Evolutionary conservation across 148 eudicot species (phyloP).

Genomic region (Gaultheria prostrata): DNA sequence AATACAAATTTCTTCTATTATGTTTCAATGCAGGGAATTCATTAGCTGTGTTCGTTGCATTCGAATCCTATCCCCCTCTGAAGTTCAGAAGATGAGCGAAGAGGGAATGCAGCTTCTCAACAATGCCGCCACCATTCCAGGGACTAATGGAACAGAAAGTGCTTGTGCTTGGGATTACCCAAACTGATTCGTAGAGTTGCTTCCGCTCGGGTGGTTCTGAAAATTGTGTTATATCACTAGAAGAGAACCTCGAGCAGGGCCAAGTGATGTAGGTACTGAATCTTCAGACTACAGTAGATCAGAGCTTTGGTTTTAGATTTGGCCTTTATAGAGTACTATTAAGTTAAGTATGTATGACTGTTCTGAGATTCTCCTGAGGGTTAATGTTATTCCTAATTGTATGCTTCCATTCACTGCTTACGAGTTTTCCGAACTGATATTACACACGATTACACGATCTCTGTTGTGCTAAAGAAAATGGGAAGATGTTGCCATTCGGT

Average conservation of each 20-base stretch:
- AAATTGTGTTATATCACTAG: background rate
- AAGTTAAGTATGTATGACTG: background rate
- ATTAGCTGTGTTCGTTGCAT: conserved; percentile 87
- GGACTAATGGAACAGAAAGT: conserved; percentile 22
- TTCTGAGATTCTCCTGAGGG: background rate
- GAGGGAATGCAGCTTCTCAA: conserved; percentile 93
- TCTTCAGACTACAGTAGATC: background rate
- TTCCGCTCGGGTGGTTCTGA: conserved; percentile 2
- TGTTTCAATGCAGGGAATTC: conserved; percentile 56
- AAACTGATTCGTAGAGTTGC: conserved; percentile 1
- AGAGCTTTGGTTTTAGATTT: conserved; percentile 18
- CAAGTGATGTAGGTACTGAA: conserved; percentile 14
- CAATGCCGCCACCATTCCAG: conserved; percentile 39
- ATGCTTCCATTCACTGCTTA: background rate
- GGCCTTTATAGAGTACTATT: conserved; percentile 14
- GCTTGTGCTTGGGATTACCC: conserved; percentile 18
- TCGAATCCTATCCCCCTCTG: conserved; percentile 76
- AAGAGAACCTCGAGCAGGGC: conserved; percentile 9
- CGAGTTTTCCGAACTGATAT: conserved; percentile 26
- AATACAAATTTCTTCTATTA: background rate
- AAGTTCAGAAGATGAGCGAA: conserved; percentile 93
- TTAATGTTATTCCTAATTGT: background rate
- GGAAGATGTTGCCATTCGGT: too few species aligned
- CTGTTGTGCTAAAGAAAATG: background rate
- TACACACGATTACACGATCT: background rate